Percentiles rank a stretch among this genome's conserved stretches.
Conservation (phyloP, 2,329 filamentous ascomycete species). For the Nannizziopsis arthrosporioides region DNA sequence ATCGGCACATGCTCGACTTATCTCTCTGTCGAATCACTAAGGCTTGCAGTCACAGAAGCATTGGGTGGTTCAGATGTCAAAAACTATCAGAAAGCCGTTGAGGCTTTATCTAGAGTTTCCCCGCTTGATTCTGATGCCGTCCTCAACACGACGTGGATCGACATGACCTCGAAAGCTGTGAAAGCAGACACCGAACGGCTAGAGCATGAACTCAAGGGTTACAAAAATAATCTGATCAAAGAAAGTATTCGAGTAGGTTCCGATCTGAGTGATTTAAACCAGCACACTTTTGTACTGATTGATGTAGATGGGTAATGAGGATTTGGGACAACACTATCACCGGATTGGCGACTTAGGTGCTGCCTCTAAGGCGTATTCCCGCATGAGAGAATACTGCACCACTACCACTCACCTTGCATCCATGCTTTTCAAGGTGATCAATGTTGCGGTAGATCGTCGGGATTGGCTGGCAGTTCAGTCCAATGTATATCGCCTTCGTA, state of each 20-base stretch:
- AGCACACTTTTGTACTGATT: constrained; percentile 6
- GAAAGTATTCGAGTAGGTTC: constrained; percentile 75
- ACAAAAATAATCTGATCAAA: constrained; percentile 95
- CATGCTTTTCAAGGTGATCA: constrained; percentile 66
- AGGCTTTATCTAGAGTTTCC: constrained; percentile 50
- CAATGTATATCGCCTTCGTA: constrained; percentile 47
- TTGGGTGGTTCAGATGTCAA: constrained; percentile 62
- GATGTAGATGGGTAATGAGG: constrained; percentile 79
- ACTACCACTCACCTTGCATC: constrained; percentile 72
- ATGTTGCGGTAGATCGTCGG: constrained; percentile 60
- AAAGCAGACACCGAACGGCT: constrained; percentile 61
- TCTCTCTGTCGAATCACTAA: constrained; percentile 68
- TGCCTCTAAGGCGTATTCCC: constrained; percentile 65
- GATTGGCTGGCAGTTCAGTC: constrained; percentile 62
- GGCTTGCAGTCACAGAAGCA: constrained; percentile 62
- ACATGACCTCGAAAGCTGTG: constrained; percentile 54
- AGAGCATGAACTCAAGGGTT: constrained; percentile 74
- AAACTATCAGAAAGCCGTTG: constrained; percentile 58
- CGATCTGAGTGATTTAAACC: neutral
- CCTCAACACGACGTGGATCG: constrained; percentile 64
- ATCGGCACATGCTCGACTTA: constrained; percentile 69
- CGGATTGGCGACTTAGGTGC: constrained; percentile 59
- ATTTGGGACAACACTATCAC: constrained; percentile 75
- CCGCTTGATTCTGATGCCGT: constrained; percentile 57
- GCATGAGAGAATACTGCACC: constrained; percentile 85